A percentile compares a stretch with the other conserved stretches of the same genome.
These are phyloP conservation scores for Candida pseudofarinosa DNA, from an alignment of 805 yeast species.

Conservation along the genomic window DNA sequence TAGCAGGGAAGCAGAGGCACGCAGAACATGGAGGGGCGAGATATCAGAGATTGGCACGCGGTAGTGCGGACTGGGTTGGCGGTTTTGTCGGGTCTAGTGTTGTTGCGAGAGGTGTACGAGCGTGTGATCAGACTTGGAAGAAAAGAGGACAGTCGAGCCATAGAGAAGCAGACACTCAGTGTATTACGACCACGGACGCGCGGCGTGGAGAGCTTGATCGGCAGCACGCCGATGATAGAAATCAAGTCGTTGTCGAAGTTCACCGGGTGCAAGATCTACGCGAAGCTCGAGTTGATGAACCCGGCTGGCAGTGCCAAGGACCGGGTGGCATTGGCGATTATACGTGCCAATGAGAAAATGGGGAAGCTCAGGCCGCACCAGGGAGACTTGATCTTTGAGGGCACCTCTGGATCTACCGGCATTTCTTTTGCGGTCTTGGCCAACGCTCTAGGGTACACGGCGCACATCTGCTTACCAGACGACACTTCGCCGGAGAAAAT, in stretches of 20 bases:
- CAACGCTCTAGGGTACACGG: conserved; percentile 79
- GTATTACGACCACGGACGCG: conserved; percentile 20
- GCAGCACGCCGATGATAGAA: conserved; percentile 82
- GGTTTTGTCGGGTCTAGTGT: conserved; percentile 1
- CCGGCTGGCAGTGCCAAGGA: conserved; percentile 98
- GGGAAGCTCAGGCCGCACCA: conserved; percentile 55
- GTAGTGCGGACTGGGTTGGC: conserved; percentile 3
- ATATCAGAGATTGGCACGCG: conserved; percentile 2
- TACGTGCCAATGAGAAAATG: conserved; percentile 57
- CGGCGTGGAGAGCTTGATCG: conserved; percentile 80
- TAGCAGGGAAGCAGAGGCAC: no score
- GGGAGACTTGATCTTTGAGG: conserved; percentile 83
- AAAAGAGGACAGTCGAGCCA: not conserved
- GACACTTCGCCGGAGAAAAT: conserved; percentile 87
- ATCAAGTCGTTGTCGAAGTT: conserved; percentile 63
- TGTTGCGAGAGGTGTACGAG: conserved; percentile 1
- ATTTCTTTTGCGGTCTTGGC: conserved; percentile 90
- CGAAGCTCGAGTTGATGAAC: conserved; percentile 78
- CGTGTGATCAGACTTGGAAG: not conserved
- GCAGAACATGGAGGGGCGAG: not conserved
- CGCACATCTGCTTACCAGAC: conserved; percentile 93
- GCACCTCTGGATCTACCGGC: conserved; percentile 96
- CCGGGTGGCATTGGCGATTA: conserved; percentile 84
- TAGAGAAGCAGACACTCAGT: not conserved
- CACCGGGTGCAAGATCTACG: conserved; percentile 82